phyloP scores from a whole-genome alignment of 129 eudicot genomes.

The Flaveria bidentis region DNA sequence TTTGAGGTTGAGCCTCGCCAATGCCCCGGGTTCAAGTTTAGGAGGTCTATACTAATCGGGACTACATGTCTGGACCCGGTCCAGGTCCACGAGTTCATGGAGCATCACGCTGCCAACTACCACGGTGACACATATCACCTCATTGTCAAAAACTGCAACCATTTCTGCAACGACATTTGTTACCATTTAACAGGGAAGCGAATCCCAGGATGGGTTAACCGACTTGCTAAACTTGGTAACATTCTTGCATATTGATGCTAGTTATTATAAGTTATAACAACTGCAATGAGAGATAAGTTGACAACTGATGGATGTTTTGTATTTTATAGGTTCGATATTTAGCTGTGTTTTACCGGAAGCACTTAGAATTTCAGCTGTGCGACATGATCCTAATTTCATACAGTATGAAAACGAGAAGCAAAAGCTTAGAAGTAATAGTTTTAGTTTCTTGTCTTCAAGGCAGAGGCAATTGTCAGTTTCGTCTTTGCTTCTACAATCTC shows the following conservation, averaged over 20 bases:
- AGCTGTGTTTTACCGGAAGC: conserved; percentile 78
- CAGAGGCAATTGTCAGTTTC: conserved; percentile 73
- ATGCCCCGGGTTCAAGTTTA: conserved; percentile 77
- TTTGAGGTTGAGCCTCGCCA: conserved; percentile 81
- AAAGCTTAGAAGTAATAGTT: conserved; percentile 55
- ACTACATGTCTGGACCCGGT: conserved; percentile 53
- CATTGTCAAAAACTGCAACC: conserved; percentile 81
- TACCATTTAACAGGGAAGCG: conserved; percentile 63
- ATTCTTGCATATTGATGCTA: conserved; percentile 11
- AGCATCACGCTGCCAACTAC: conserved; percentile 57
- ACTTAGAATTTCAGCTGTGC: conserved; percentile 55
- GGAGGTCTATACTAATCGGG: conserved; percentile 70
- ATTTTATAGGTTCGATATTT: conserved; percentile 58
- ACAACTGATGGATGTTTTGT: conserved; percentile 7
- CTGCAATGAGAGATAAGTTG: background rate
- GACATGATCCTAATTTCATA: conserved; percentile 46
- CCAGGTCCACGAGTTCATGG: conserved; percentile 62
- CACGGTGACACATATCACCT: conserved; percentile 69
- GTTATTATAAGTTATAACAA: background rate
- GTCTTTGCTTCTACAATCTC: conserved; percentile 70
- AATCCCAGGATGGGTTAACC: conserved; percentile 77
- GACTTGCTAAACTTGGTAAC: conserved; percentile 72
- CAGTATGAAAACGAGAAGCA: conserved; percentile 56
- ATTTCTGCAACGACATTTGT: conserved; percentile 70
- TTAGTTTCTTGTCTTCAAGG: conserved; percentile 69